A percentile compares a stretch with the other conserved stretches of the same genome.
Conservation (phyloP, 2,329 filamentous ascomycete species). For the Aureobasidium sp. region DNA sequence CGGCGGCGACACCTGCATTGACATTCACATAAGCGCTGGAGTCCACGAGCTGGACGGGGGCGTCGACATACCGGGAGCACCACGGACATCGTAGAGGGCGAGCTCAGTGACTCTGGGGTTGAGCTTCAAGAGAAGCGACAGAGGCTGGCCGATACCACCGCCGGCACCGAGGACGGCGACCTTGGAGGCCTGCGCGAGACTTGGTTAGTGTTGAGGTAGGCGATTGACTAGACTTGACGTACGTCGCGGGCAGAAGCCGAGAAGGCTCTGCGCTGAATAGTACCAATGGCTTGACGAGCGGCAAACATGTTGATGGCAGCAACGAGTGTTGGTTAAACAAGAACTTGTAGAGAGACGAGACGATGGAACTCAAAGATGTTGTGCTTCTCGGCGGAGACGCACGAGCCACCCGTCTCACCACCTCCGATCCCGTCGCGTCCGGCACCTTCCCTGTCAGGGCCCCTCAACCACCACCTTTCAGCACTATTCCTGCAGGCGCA, state of each 20-base stretch:
- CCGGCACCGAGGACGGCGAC: conserved; percentile 94
- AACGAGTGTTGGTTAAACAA: conserved; percentile 10
- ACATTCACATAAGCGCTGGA: not conserved
- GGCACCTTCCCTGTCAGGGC: not conserved
- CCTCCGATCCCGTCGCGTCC: not conserved
- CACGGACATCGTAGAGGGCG: conserved; percentile 95
- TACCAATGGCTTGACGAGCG: conserved; percentile 43
- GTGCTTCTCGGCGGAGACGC: not conserved
- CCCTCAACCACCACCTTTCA: not conserved
- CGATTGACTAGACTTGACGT: conserved; percentile 23
- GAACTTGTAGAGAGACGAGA: not conserved
- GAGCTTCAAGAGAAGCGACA: conserved; percentile 97
- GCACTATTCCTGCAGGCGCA: not conserved
- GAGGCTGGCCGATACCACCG: conserved; percentile 96
- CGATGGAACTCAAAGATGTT: conserved; percentile 11
- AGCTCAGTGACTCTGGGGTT: conserved; percentile 92
- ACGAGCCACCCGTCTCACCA: not conserved
- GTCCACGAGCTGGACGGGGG: not conserved
- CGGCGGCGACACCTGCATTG: conserved; percentile 80
- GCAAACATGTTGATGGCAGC: conserved; percentile 62
- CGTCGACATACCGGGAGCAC: conserved; percentile 67
- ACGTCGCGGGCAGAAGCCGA: conserved; percentile 47
- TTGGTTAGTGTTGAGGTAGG: conserved; percentile 16
- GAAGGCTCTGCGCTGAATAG: conserved; percentile 47
- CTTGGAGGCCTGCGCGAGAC: conserved; percentile 70